These are phyloP conservation scores for Taphrina wiesneri DNA, from an alignment of 1,139 yeast species.

Conservation along the genomic window DNA sequence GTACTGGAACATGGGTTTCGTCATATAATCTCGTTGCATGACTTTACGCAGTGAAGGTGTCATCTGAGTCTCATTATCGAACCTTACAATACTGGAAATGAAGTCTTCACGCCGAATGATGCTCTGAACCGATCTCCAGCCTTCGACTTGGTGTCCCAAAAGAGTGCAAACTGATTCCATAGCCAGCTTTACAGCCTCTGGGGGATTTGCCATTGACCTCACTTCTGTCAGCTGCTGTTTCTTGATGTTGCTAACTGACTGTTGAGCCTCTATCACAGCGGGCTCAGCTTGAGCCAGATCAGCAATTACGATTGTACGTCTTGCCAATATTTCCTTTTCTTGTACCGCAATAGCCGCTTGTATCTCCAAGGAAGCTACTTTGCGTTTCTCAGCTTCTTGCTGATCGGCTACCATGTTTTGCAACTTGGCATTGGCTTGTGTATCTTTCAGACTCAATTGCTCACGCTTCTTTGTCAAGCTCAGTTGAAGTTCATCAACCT, in stretches of 20 bases:
- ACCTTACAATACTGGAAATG: conserved; percentile 76
- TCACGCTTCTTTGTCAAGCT: conserved; percentile 58
- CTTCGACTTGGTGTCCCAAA: conserved; percentile 65
- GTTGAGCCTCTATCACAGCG: conserved; percentile 76
- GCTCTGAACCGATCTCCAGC: conserved; percentile 85
- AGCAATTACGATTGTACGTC: conserved; percentile 58
- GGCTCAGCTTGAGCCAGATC: conserved; percentile 81
- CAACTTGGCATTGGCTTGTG: conserved; percentile 70
- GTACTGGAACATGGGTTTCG: conserved; percentile 64
- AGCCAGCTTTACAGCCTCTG: conserved; percentile 79
- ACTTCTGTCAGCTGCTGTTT: conserved; percentile 89
- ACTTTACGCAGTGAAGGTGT: conserved; percentile 54
- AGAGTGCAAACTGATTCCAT: conserved; percentile 85
- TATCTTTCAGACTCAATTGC: conserved; percentile 58
- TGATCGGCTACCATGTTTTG: conserved; percentile 81
- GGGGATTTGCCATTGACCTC: conserved; percentile 88
- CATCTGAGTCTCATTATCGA: conserved; percentile 64
- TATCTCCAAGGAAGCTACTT: conserved; percentile 78
- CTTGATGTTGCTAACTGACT: conserved; percentile 85
- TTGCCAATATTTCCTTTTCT: conserved; percentile 59
- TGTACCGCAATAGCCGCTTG: conserved; percentile 70
- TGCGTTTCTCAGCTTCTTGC: conserved; percentile 87
- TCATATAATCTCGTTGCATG: conserved; percentile 63
- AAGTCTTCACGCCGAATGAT: conserved; percentile 83
- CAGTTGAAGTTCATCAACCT: conserved; percentile 62